Percentiles rank a stretch among this genome's conserved stretches.
These are phyloP conservation scores for Mortierella sp. DNA, from an alignment of 371 early-diverging fungal genomes.

Conservation along the genomic window DNA sequence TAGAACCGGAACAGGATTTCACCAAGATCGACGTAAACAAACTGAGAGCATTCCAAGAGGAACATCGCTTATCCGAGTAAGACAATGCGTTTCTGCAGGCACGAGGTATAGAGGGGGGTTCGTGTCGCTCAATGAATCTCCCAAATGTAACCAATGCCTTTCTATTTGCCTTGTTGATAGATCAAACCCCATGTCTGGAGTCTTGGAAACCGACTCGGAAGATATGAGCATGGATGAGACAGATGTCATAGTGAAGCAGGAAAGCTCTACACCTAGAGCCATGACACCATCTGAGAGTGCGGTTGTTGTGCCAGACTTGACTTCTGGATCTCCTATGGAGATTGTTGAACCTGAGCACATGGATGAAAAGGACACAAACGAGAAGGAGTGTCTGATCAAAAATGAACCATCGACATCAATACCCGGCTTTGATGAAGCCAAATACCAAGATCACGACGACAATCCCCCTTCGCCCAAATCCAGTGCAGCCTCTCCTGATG, in stretches of 20 bases:
- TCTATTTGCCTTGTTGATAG: slow-evolving; percentile 3
- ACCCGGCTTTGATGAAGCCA: slow-evolving; percentile 19
- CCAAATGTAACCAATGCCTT: background rate
- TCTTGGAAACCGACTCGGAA: slow-evolving; percentile 17
- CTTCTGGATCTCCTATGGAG: slow-evolving; percentile 45
- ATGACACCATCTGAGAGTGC: slow-evolving; percentile 51
- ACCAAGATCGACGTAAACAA: slow-evolving; percentile 44
- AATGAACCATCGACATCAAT: slow-evolving; percentile 38
- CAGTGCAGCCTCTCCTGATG: slow-evolving; percentile 28
- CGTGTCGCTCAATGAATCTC: too few relatives aligned
- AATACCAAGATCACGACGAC: slow-evolving; percentile 12
- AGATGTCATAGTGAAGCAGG: slow-evolving; percentile 32
- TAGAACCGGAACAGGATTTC: slow-evolving; percentile 50
- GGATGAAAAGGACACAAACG: slow-evolving; percentile 14
- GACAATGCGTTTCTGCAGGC: background rate
- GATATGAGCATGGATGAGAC: slow-evolving; percentile 29
- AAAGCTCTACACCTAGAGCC: slow-evolving; percentile 41
- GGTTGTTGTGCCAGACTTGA: slow-evolving; percentile 47
- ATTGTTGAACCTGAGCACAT: slow-evolving; percentile 18
- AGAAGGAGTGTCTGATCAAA: slow-evolving; percentile 35
- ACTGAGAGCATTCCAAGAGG: slow-evolving; percentile 46
- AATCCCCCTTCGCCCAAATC: slow-evolving; percentile 44
- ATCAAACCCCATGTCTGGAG: slow-evolving; percentile 30
- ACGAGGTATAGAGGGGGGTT: background rate
- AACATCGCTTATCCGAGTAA: slow-evolving; percentile 48